phyloP scores from a whole-genome alignment of 2,329 filamentous ascomycete species.

The Trichothecium roseum region DNA sequence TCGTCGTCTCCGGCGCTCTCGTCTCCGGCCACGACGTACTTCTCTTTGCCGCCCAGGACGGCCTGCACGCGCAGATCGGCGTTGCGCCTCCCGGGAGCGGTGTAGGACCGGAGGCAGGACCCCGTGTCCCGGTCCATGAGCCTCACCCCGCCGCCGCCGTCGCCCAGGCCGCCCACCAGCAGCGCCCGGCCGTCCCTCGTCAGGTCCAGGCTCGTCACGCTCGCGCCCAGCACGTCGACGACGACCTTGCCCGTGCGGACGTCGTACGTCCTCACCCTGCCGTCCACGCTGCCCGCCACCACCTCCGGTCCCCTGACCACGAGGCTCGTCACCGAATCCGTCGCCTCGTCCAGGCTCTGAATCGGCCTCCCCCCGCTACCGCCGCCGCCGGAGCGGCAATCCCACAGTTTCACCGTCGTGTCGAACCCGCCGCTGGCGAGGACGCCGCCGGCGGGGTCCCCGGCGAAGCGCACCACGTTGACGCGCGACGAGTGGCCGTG shows the following conservation, averaged over 20 bases:
- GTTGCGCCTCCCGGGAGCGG: conserved; percentile 48
- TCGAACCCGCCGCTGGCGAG: conserved; percentile 68
- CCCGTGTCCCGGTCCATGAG: conserved; percentile 74
- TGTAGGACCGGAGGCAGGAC: conserved; percentile 62
- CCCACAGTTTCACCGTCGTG: conserved; percentile 68
- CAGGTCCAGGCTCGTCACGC: conserved; percentile 65
- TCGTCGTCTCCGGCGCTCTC: conserved; percentile 39
- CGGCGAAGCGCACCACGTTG: conserved; percentile 71
- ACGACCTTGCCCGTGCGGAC: conserved; percentile 62
- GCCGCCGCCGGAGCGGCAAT: conserved; percentile 40
- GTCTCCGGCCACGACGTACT: conserved; percentile 69
- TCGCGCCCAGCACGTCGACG: conserved; percentile 58
- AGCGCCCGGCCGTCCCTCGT: conserved; percentile 65
- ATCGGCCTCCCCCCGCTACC: conserved; percentile 51
- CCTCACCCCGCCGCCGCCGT: conserved; percentile 63
- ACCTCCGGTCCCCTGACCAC: conserved; percentile 46
- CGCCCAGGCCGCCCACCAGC: conserved; percentile 67
- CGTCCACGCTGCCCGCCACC: conserved; percentile 72
- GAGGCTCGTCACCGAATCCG: conserved; percentile 52
- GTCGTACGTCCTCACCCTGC: conserved; percentile 73
- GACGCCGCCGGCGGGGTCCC: conserved; percentile 56
- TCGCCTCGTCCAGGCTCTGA: conserved; percentile 63
- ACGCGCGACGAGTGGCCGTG: conserved; percentile 61
- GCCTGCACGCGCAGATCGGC: conserved; percentile 65
- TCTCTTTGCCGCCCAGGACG: conserved; percentile 65